Percentiles rank a stretch among this genome's conserved stretches.
Evolutionary conservation across 352 stramenopile genomes (phyloP).

Genomic region (Blastocystis sp.): DNA sequence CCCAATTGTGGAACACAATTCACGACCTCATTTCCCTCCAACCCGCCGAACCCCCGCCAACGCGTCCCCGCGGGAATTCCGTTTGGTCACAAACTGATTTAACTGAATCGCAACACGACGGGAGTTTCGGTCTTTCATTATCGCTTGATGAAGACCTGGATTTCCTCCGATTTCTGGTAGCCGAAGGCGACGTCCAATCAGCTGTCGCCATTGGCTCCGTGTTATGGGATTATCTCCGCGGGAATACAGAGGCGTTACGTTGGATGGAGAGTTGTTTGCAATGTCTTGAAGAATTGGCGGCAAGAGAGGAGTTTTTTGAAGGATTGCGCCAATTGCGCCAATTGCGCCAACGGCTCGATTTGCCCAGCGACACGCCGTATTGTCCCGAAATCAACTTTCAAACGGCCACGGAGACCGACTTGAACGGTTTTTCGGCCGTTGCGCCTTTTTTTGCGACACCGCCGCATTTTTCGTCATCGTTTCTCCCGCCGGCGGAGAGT

Average conservation of each 20-base stretch:
- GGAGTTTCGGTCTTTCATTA: too few species aligned
- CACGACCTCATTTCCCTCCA: too few species aligned
- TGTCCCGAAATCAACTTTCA: constrained; percentile 39
- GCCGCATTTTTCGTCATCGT: not conserved
- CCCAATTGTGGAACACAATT: too few species aligned
- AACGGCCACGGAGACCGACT: not conserved
- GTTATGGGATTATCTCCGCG: constrained; percentile 11
- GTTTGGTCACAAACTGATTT: too few species aligned
- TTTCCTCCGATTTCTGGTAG: constrained; percentile 13
- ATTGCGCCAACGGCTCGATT: not conserved
- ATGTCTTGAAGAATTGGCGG: not conserved
- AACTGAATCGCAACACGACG: too few species aligned
- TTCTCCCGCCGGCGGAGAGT: not conserved
- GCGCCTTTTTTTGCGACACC: not conserved
- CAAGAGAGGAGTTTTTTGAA: constrained; percentile 23
- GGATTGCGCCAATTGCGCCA: not conserved
- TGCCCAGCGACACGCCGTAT: not conserved
- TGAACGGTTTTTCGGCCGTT: not conserved
- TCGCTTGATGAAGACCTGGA: not conserved
- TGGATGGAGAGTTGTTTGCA: not conserved
- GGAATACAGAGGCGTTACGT: not conserved
- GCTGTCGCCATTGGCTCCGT: constrained; percentile 2
- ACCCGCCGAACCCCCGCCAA: too few species aligned
- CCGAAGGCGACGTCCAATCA: constrained; percentile 19
- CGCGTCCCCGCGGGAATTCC: too few species aligned